These are phyloP conservation scores for Pogostemon cablin DNA, from an alignment of 257 asterid genomes.

Conservation along the genomic window DNA sequence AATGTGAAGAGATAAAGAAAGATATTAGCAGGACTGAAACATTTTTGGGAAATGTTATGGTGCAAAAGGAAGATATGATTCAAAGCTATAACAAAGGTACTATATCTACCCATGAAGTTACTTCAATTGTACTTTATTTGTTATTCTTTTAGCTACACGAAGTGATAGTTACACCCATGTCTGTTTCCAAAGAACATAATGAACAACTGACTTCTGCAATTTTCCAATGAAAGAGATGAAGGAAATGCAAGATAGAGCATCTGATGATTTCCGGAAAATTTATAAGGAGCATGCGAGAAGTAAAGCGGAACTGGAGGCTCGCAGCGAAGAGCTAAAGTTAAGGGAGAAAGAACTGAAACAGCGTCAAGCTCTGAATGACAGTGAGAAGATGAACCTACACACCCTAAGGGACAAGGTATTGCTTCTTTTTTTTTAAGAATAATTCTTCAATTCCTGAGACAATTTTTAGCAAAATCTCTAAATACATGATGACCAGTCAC, in stretches of 20 bases:
- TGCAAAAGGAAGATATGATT: slow-evolving; percentile 62
- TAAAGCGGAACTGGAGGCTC: slow-evolving; percentile 56
- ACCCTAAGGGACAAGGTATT: slow-evolving; percentile 63
- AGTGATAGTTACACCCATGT: background rate
- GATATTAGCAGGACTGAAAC: slow-evolving; percentile 64
- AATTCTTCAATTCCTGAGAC: slow-evolving; percentile 11
- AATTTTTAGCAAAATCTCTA: slow-evolving; percentile 17
- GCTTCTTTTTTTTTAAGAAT: slow-evolving; percentile 8
- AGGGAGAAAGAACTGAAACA: slow-evolving; percentile 57
- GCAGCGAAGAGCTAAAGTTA: slow-evolving; percentile 50
- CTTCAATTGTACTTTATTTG: slow-evolving; percentile 27
- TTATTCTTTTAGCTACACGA: slow-evolving; percentile 10
- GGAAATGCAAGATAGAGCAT: slow-evolving; percentile 57
- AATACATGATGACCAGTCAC: slow-evolving; percentile 3
- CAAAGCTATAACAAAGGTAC: slow-evolving; percentile 66
- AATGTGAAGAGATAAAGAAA: slow-evolving; percentile 62
- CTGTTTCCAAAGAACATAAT: slow-evolving; percentile 2
- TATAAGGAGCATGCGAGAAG: slow-evolving; percentile 55
- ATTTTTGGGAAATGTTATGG: slow-evolving; percentile 47
- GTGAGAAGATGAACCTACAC: slow-evolving; percentile 62
- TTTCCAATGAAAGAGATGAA: slow-evolving; percentile 57
- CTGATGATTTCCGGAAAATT: slow-evolving; percentile 51
- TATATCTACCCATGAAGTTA: slow-evolving; percentile 18
- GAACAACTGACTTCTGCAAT: slow-evolving; percentile 22
- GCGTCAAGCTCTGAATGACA: slow-evolving; percentile 58